Evolutionary conservation across 2,329 filamentous ascomycete genomes (phyloP), one percentile per base, ranked within the genome.

Genomic region (Remersonia thermophila): DNA sequence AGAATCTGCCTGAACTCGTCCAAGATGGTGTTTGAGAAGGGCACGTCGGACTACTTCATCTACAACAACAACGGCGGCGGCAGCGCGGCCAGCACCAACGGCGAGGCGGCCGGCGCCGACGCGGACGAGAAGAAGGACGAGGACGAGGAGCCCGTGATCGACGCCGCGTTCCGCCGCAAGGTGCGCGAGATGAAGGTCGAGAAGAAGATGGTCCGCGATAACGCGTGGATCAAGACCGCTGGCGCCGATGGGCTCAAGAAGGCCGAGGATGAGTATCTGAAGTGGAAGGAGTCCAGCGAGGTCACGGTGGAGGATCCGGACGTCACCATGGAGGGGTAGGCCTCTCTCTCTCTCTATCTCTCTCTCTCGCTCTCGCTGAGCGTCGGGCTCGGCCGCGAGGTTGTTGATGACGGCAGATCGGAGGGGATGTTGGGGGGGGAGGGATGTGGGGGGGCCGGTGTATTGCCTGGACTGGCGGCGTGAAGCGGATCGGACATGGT

Each of bases 131-230:
- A 35, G 7, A 36, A 39, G 30, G 36, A 25, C 3, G 35, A 33
- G 7, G 37, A 75, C 13, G 71, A 77, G 46, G 80, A 86, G 52
- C 71, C 73, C 37, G 74, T 77, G 60, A 59, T 49, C 11, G 46
- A 49, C 30, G 46, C 43, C 30, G 45, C 44, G 14, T 48, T 52
- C 28, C 50, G 51, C 30, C 45, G 43, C 20, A 61, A 65, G 39
- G 52, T 59, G 17, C 57, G 60, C 6, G 59, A 60, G 17, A 63
- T 71, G 49, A 59, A 64, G 47, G 56, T 83, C 63, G 69, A 71
- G 54, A 80, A 91, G 68, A 91, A 89, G 67, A 66, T 85, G 57
- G 75, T 93, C 44, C 80, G 80, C 60, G 82, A 87, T 67, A 78
- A 80, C 41, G 72, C 83, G 43, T 89, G 86, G 60, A 67, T 93